Percentiles rank a stretch among this genome's conserved stretches.
phyloP scores from a whole-genome alignment of 192 early-diverging fungal species.

The Backusella luteola region DNA sequence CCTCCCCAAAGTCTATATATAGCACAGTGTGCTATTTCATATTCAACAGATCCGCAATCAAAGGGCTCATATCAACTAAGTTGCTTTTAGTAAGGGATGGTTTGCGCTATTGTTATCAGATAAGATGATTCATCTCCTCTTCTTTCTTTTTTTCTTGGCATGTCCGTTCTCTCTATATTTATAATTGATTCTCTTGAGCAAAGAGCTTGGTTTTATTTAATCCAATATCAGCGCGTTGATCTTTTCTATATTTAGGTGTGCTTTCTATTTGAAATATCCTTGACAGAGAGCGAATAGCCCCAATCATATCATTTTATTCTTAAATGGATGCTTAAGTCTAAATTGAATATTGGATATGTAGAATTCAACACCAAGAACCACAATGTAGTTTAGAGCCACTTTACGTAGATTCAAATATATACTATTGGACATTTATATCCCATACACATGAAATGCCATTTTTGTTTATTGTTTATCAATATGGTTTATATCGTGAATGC shows the following conservation, averaged over 20 bases:
- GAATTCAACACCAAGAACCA: too few relatives aligned
- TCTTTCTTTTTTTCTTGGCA: neutral
- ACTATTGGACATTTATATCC: neutral
- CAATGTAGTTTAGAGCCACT: too few relatives aligned
- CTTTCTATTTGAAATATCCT: too few relatives aligned
- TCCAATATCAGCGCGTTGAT: too few relatives aligned
- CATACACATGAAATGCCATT: neutral
- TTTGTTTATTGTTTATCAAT: constrained; percentile 2
- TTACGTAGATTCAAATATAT: neutral
- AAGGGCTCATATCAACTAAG: neutral
- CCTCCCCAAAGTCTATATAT: neutral
- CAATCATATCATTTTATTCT: too few relatives aligned
- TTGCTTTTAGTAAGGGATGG: neutral
- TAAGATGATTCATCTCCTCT: neutral
- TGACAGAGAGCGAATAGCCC: too few relatives aligned
- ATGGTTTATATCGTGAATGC: constrained; percentile 8
- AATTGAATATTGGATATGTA: too few relatives aligned
- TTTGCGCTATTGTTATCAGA: neutral
- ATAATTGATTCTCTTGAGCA: too few relatives aligned
- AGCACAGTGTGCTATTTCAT: neutral
- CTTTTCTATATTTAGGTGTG: too few relatives aligned
- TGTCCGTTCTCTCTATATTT: too few relatives aligned
- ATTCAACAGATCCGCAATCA: neutral
- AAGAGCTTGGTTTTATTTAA: too few relatives aligned
- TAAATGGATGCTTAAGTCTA: too few relatives aligned